Base-by-base conservation (phyloP, 306 rosid species). In the Arachis stenosperma region DNA sequence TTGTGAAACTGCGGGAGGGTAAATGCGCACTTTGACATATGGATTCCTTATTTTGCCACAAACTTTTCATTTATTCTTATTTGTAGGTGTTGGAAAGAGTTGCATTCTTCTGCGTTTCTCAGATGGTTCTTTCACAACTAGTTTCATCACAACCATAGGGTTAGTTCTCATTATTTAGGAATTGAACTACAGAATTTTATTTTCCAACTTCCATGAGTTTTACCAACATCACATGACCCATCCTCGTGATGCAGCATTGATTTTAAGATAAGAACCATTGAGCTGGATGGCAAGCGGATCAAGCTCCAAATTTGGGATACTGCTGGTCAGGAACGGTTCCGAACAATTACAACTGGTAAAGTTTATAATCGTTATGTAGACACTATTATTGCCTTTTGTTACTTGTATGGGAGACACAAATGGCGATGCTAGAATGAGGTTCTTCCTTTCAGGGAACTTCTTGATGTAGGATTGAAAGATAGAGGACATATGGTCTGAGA, bases 261-360 rank as follows among this genome's bases (percentile, higher is more conserved):
- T 79, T 94, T 88, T 77, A 94, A 91, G 81, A 91, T 89, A 62
- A 91, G 97, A 75, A 85, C 95, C 87, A 94, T 94, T 80, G 96
- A 91, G 79, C 87, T 89, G 77, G 97, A 94, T 89, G 96, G 91
- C 52, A 94, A 94, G 77, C 88, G 92, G 67, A 85, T 94, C 75
- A 94, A 89, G 83, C 92, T 94, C 62, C 98, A 94, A 86, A 89
- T 94, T 63, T 94, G 98, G 98, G 98, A 94, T 69, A 94, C 98
- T 13, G 98, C 98, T 66, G 98, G 98, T 41, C 98, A 94, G 66
- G 98, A 94, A 85, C 86, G 97, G 67, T 94, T 94, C 72, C 90
- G 98, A 48, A 91, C 98, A 58, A 94, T 94, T 76, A 94, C 98
- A 37, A 91, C 96, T 2, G 97, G 98, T 91, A 75, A 70, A 39